Evolutionary conservation across 208 protist species (phyloP).

Genomic region (Vickermania spadyakhi): DNA sequence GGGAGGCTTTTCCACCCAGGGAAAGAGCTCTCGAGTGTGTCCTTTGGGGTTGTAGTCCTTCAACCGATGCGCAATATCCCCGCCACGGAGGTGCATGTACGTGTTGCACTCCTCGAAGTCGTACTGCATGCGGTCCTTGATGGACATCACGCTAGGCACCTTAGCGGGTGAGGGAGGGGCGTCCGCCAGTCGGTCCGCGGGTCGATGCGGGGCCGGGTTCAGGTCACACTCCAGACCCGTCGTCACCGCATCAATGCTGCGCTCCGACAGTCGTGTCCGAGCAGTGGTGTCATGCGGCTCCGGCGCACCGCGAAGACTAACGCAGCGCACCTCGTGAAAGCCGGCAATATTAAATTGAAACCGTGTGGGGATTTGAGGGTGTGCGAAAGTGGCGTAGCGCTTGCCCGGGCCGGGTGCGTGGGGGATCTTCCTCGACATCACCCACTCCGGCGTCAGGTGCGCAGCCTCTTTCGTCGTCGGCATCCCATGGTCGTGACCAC

Average conservation of each 20-base stretch:
- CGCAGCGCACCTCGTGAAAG: background rate
- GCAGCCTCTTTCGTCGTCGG: conserved; percentile 72
- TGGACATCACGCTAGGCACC: background rate
- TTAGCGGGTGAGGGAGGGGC: background rate
- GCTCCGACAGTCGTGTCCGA: background rate
- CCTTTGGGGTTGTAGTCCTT: conserved; percentile 57
- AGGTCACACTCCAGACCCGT: background rate
- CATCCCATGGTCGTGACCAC: conserved; percentile 57
- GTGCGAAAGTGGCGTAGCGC: conserved; percentile 22
- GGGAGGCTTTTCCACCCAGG: conserved; percentile 16
- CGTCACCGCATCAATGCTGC: background rate
- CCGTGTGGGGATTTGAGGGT: background rate
- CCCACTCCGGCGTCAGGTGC: conserved; percentile 46
- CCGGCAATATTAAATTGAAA: background rate
- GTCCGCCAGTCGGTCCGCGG: background rate
- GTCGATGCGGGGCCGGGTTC: background rate
- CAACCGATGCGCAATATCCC: conserved; percentile 7
- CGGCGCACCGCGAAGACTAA: background rate
- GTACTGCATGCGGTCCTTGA: conserved; percentile 3
- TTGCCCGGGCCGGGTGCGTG: conserved; percentile 38
- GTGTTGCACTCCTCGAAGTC: conserved; percentile 24
- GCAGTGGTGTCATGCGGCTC: background rate
- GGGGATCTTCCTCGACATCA: conserved; percentile 35
- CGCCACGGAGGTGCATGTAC: conserved; percentile 30
- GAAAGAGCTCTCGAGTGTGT: conserved; percentile 49